Evolutionary conservation across 305 asterid genomes (phyloP).

Genomic region (Fraxinus ornus): DNA sequence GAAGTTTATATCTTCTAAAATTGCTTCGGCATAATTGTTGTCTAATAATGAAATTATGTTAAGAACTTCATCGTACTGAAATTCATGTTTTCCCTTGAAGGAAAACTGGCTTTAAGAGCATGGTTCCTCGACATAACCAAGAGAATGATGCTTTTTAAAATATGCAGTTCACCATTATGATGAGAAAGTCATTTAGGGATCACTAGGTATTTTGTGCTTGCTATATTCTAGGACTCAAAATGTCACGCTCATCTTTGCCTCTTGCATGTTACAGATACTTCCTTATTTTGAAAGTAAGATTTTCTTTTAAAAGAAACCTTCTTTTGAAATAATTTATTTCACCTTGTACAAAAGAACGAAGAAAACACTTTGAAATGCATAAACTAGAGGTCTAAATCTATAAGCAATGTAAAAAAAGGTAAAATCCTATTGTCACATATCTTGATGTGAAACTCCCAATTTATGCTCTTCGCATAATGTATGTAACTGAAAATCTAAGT

Average conservation of each 20-base stretch:
- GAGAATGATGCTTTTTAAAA: not conserved
- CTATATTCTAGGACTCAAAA: not conserved
- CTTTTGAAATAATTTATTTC: not conserved
- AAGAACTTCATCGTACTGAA: no score
- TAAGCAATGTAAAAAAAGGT: not conserved
- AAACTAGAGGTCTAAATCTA: not conserved
- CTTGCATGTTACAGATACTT: not conserved
- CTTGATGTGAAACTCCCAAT: not conserved
- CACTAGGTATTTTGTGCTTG: not conserved
- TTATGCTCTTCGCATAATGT: not conserved
- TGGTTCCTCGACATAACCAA: not conserved
- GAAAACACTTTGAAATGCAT: not conserved
- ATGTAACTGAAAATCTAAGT: not conserved
- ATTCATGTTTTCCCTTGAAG: no score
- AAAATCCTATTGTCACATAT: not conserved
- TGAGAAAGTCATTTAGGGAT: not conserved
- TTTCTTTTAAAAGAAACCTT: not conserved
- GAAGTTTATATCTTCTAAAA: not conserved
- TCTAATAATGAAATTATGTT: no score
- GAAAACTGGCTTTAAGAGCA: not conserved
- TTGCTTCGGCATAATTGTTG: no score
- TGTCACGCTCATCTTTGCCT: not conserved
- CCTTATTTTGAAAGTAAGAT: not conserved
- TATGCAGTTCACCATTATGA: not conserved
- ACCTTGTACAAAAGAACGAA: not conserved